phyloP scores from a whole-genome alignment of 1,139 yeast genomes.

The Wickerhamomyces sp. region DNA sequence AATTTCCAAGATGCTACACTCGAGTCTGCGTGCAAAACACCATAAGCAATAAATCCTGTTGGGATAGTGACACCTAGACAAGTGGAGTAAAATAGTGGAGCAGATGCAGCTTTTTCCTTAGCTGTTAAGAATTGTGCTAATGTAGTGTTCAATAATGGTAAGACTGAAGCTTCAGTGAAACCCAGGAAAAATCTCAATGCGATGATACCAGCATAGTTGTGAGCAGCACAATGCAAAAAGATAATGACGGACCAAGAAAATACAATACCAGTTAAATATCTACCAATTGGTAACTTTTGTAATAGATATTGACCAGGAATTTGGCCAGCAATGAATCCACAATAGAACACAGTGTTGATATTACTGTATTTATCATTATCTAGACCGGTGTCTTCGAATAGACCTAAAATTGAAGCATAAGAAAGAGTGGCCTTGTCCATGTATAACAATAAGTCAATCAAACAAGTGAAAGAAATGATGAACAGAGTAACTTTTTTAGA shows the following conservation, averaged over 20 bases:
- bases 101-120: conserved; percentile 36
- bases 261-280: conserved; percentile 28
- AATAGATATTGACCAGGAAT: conserved; percentile 30
- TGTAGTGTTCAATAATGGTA: conserved; percentile 37
- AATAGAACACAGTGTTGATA: conserved; percentile 34
- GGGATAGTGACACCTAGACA: conserved; percentile 42
- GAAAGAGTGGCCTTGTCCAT: conserved; percentile 44
- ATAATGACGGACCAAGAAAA: conserved; percentile 37
- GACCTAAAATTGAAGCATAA: conserved; percentile 38
- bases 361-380: conserved; percentile 32
- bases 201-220: conserved; percentile 37
- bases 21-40: conserved; percentile 31
- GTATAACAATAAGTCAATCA: conserved; percentile 36
- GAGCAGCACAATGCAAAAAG: conserved; percentile 37
- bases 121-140: conserved; percentile 42
- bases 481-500: conserved; percentile 27
- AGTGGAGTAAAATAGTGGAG: conserved; percentile 42
- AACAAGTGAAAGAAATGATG: conserved; percentile 22
- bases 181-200: conserved; percentile 43
- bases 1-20: conserved; percentile 35
- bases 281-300: conserved; percentile 34
- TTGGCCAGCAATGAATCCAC: conserved; percentile 37
- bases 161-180: conserved; percentile 38
- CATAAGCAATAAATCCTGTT: conserved; percentile 43
- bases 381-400: conserved; percentile 37